Conservation (phyloP, 2,329 filamentous ascomycete species). For the Colletotrichum plurivorum region DNA sequence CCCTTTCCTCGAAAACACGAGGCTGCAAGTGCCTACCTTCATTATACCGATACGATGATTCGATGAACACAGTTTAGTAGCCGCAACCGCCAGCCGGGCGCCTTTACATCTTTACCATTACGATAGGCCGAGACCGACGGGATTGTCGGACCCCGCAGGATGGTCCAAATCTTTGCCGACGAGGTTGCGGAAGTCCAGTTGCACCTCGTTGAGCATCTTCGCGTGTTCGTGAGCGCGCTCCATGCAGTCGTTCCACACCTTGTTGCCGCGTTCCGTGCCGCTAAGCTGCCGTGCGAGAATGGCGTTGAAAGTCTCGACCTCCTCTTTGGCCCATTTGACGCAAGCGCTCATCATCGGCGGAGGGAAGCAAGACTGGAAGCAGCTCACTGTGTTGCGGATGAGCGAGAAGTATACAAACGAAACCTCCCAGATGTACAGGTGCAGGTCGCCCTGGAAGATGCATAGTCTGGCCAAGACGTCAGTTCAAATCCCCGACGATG, state of each 20-base stretch:
- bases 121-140: constrained; percentile 60
- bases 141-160: constrained; percentile 44
- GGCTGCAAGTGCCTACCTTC: not conserved
- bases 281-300: constrained; percentile 88
- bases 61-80: not conserved
- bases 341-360: constrained; percentile 91
- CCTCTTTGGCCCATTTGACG: constrained; percentile 98
- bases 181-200: constrained; percentile 88
- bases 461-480: constrained; percentile 75
- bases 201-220: constrained; percentile 84
- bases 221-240: constrained; percentile 86
- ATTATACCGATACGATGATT: not conserved
- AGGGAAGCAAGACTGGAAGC: constrained; percentile 90
- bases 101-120: constrained; percentile 28
- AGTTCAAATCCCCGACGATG: not conserved
- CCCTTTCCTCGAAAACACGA: not conserved
- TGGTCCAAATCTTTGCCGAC: constrained; percentile 73
- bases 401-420: constrained; percentile 96
- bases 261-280: constrained; percentile 82
- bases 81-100: not conserved
- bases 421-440: constrained; percentile 93
- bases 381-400: constrained; percentile 92
- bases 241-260: constrained; percentile 87
- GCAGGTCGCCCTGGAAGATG: constrained; percentile 93
- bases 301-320: constrained; percentile 91